Base-by-base conservation (phyloP, 140 eudicot genomes). In the Cichorium intybus region DNA sequence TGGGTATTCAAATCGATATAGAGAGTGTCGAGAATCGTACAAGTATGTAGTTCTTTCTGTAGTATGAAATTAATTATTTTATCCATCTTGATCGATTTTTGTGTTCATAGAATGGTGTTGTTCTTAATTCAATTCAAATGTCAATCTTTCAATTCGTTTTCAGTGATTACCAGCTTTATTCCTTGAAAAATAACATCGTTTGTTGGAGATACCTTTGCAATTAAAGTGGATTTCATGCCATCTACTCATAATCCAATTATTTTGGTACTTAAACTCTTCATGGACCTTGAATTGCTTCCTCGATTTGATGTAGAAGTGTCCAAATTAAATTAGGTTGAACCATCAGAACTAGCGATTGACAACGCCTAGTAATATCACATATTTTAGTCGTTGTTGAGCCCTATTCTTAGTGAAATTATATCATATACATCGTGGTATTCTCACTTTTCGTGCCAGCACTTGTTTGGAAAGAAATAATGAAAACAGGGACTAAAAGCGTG, bases 111-210 rank as follows among this genome's bases (percentile, higher is more conserved):
- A 51, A 70, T 53, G 33, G 59, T 66, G 20, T 49, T 81, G 70
- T 78, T 86, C 69, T 54, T 82, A 45, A 73, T 50, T 27, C 90
- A 78, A 75, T 60, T 85, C 79, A 87, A 26, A 61, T 70, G 88
- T 95, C 95, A 92, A 68, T 85, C 92, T 72, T 85, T 92, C 85
- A 92, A 72, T 60, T 92, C 96, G 68, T 74, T 93, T 81, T 88
- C 96, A 0, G 96, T 87, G 23, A 88, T 82, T 35, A 92, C 89
- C 81, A 92, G 54, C 75, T 85, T 88, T 35, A 81, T 65, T 33
- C 84, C 84, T 56, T 75, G 73, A 26, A 69, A 77, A 33, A 70
- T 65, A 59, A 71, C 83, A 16, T 78, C 75, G 60, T 77, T 83
- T 0, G 81, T 75, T 56, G 88, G 95, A 23, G 90, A 85, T 23